Percentiles rank a stretch among this genome's conserved stretches.
phyloP scores from a whole-genome alignment of 345 rosid species.

The Streptanthus diversifolius region DNA sequence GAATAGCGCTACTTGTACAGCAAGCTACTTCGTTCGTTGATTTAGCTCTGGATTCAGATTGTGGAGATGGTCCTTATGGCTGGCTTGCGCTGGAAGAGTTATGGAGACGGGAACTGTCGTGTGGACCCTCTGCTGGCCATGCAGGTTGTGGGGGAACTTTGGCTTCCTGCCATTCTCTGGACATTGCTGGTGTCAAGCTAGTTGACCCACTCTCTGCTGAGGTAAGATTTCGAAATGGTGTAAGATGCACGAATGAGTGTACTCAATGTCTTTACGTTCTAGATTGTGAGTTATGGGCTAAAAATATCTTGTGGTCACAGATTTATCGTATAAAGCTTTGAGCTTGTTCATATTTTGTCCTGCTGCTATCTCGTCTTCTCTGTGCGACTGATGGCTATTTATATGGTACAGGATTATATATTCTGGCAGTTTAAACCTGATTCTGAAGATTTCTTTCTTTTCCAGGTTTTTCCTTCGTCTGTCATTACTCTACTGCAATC shows the following conservation, averaged over 20 bases:
- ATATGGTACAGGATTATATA: not conserved
- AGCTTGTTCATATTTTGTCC: constrained; percentile 7
- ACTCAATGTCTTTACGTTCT: constrained; percentile 1
- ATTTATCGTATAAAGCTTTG: not conserved
- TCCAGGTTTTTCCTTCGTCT: constrained; percentile 80
- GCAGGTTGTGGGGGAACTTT: constrained; percentile 98
- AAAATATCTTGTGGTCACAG: not conserved
- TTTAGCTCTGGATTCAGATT: constrained; percentile 83
- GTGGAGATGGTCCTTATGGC: constrained; percentile 91
- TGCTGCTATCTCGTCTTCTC: not conserved
- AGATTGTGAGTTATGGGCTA: not conserved
- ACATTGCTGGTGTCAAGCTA: constrained; percentile 86
- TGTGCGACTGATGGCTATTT: not conserved
- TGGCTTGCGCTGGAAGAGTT: constrained; percentile 99
- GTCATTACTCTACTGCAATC: constrained; percentile 82
- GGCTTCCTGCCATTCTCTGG: constrained; percentile 93
- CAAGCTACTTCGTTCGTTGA: constrained; percentile 99
- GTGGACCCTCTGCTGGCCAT: constrained; percentile 95
- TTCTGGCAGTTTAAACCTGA: constrained; percentile 5
- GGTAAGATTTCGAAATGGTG: constrained; percentile 48
- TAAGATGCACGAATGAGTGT: constrained; percentile 11
- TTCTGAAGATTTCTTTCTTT: constrained; percentile 21
- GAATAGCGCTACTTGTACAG: constrained; percentile 80
- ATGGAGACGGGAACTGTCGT: constrained; percentile 89
- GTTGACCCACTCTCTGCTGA: constrained; percentile 96